Base-by-base conservation (phyloP, 495 filamentous ascomycete genomes). In the Penicillium robsamsonii region DNA sequence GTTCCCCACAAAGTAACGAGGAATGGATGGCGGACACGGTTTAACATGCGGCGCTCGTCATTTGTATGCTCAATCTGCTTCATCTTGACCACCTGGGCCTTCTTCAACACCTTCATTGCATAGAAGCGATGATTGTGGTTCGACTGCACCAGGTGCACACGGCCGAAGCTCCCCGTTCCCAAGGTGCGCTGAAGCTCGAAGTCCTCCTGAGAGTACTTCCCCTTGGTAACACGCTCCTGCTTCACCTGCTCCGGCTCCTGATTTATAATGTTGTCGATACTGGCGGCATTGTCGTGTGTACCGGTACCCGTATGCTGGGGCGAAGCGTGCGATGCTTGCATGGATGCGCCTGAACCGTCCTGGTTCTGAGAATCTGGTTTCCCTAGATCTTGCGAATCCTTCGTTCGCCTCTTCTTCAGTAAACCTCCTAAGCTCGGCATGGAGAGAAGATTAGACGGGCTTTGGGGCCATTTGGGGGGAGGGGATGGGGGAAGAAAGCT, bases 51-150 rank as follows among this genome's bases (percentile, higher is more conserved):
- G 56, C 94, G 83, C 78, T 98, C 94, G 70, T 97, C 94, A 68
- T 97, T 97, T 54, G 94, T 98, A 73, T 98, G 94, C 69, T 97
- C 95, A 46, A 98, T 89, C 71, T 98, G 95, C 79, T 97, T 97
- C 94, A 97, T 97, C 80, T 96, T 97, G 60, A 97, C 92, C 41
- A 98, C 94, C 73, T 98, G 95, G 48, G 85, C 87, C 81, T 98
- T 98, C 75, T 97, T 97, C 72, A 98, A 73, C 41, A 97, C 95
- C 73, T 98, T 98, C 70, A 98, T 85, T 13, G 94, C 94, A 76
- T 98, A 98, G 80, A 91, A 97, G 45, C 94, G 86, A 72, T 92
- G 87, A 72, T 97, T 98, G 75, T 98, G 95, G 64, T 88, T 92
- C 27, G 92, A 96, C 73, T 97, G 93, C 46, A 97, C 94, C 29